phyloP scores from a whole-genome alignment of 768 basidiomycete genomes.

The Mrakia gelida region DNA sequence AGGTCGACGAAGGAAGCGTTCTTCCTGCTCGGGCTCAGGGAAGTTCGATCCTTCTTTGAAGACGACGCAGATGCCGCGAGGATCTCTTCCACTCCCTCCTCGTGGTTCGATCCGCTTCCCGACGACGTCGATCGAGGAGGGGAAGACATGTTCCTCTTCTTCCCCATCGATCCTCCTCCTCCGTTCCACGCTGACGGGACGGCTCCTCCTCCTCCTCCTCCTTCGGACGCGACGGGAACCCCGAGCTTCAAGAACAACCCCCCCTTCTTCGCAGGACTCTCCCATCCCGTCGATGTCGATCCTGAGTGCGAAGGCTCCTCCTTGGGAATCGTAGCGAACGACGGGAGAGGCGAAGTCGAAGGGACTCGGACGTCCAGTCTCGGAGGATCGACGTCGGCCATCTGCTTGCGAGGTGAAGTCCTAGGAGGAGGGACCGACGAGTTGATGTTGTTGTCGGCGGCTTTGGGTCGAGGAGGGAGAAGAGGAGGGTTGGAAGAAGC shows the following conservation, averaged over 20 bases:
- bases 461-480: neutral
- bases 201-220: neutral
- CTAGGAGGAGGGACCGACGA: neutral
- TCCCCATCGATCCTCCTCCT: neutral
- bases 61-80: neutral
- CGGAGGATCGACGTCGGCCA: neutral
- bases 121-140: neutral
- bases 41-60: neutral
- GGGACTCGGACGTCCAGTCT: neutral
- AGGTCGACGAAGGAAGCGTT: neutral
- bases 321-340: neutral
- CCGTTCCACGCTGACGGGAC: neutral
- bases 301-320: neutral
- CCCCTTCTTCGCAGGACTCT: neutral
- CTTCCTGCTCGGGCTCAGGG: neutral
- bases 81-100: neutral
- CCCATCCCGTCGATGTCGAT: neutral
- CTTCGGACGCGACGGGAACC: neutral
- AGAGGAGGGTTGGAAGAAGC: neutral
- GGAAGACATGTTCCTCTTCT: slow-evolving; percentile 5
- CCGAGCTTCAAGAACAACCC: neutral
- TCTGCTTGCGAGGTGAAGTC: neutral
- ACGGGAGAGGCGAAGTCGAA: neutral
- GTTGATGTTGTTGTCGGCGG: neutral
- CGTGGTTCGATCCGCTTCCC: neutral